Evolutionary conservation across 352 stramenopile species (phyloP), one percentile per base, ranked within the genome.

Genomic region (Globisporangium echinulatum): DNA sequence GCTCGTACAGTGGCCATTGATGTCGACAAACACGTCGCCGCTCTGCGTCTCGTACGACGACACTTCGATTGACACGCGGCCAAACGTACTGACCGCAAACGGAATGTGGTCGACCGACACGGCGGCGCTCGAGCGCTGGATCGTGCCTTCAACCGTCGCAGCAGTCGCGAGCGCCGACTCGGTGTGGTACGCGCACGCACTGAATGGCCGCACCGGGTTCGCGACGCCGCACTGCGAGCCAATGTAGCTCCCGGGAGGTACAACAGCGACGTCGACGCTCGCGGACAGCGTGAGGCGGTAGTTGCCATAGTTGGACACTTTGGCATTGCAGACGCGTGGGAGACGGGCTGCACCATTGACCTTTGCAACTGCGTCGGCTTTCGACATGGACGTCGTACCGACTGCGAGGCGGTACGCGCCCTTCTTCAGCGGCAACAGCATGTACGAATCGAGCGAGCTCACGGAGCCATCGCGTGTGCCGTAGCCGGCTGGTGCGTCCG

Each of bases 221-320:
- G 64, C 56, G 15, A 65, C 55, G 1, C 61, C 54, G 59, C 81
- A 90, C 40, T 90, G 79, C 33, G 66, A 82, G 47, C 79, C 81
- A 50, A 90, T 89, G 72, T 89, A 88, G 52, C 59, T 78, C 14
- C 66, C 67, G 1, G 75, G 75, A 1, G 65, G 57, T 10, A 48
- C 56, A 13, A 74, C 74, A 6, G 59, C 67, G 38, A 88, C 60
- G 1, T 59, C 56, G 4, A 64, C 67, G 0, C 59, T 70, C 14
- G 73, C 75, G 0, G 66, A 74, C 60, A 89, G 71, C 0, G 79
- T 88, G 11, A 88, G 61, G 8, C 74, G 69, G 58, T 89, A 89
- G 70, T 52, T 91, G 39, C 82, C 82, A 48, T 86, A 89, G 59
- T 85, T 88, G 17, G 77, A 85, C 10, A 80, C 67, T n/a, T 54